Evolutionary conservation across 225 moss, liverwort and hornwort genomes (phyloP).

Genomic region (Antitrichia curtipendula): DNA sequence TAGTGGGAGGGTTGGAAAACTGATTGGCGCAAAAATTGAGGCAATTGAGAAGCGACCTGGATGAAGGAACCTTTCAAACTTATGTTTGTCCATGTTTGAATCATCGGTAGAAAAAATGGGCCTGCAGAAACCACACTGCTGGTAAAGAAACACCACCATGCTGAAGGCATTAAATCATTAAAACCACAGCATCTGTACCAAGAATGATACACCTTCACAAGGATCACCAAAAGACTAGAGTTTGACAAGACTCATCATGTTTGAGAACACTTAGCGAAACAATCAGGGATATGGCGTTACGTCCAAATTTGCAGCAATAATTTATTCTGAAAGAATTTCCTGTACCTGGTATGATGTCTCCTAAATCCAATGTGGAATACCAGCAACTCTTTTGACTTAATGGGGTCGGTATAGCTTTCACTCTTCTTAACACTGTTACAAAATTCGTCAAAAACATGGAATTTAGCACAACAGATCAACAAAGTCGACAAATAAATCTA

Average conservation of each 20-base stretch:
- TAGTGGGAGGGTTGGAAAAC: slow-evolving; percentile 60
- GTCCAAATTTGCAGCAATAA: not conserved
- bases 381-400: slow-evolving; percentile 81
- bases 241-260: not conserved
- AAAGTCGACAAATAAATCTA: not conserved
- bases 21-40: slow-evolving; percentile 73
- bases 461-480: not conserved
- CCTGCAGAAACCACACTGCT: slow-evolving; percentile 17
- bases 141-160: not conserved
- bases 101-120: slow-evolving; percentile 90
- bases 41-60: slow-evolving; percentile 84
- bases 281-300: not conserved
- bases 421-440: slow-evolving; percentile 64
- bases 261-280: not conserved
- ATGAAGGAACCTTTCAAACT: slow-evolving; percentile 91
- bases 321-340: not conserved
- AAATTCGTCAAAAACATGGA: not conserved
- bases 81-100: slow-evolving; percentile 88
- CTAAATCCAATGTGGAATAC: slow-evolving; percentile 88
- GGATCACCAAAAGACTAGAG: not conserved
- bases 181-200: not conserved
- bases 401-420: slow-evolving; percentile 54
- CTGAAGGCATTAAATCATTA: not conserved
- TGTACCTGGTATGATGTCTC: slow-evolving; percentile 62
- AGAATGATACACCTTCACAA: not conserved